Evolutionary conservation across 805 yeast species (phyloP).

Genomic region (Isabelozyma gotoi): DNA sequence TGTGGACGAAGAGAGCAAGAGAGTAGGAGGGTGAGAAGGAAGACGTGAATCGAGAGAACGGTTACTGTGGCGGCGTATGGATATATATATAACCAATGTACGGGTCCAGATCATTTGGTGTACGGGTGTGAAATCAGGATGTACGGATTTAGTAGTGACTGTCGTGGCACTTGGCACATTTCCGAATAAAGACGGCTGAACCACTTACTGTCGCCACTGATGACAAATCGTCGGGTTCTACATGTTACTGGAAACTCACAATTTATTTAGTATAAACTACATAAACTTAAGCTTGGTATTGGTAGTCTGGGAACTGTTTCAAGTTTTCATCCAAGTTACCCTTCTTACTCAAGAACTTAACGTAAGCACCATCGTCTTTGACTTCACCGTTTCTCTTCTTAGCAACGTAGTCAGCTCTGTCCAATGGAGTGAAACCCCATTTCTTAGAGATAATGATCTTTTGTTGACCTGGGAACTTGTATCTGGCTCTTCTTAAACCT

Average conservation of each 20-base stretch:
- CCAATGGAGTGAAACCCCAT: constrained; percentile 99
- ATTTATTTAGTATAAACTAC: background rate
- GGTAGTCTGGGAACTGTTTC: constrained; percentile 89
- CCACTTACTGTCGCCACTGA: too few species aligned
- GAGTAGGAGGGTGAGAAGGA: too few species aligned
- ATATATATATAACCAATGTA: too few species aligned
- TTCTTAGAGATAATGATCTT: constrained; percentile 98
- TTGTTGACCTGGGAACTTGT: constrained; percentile 99
- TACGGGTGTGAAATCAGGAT: too few species aligned
- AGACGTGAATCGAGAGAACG: too few species aligned
- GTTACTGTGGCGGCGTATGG: too few species aligned
- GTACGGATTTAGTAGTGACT: too few species aligned
- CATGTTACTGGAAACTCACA: background rate
- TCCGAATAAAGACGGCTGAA: too few species aligned
- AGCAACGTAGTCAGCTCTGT: constrained; percentile 94
- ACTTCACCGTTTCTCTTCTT: constrained; percentile 97
- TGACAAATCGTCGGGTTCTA: too few species aligned
- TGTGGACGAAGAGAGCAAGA: too few species aligned
- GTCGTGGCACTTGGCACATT: too few species aligned
- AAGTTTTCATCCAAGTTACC: constrained; percentile 93
- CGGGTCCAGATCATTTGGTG: too few species aligned
- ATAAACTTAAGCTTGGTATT: constrained; percentile 46
- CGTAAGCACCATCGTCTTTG: constrained; percentile 99
- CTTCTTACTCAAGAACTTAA: constrained; percentile 95
- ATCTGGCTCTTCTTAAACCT: constrained; percentile 99